Percentiles rank a stretch among this genome's conserved stretches.
Evolutionary conservation across 176 grass and related monocot genomes (phyloP).

Genomic region (Tuctoria greenei): DNA sequence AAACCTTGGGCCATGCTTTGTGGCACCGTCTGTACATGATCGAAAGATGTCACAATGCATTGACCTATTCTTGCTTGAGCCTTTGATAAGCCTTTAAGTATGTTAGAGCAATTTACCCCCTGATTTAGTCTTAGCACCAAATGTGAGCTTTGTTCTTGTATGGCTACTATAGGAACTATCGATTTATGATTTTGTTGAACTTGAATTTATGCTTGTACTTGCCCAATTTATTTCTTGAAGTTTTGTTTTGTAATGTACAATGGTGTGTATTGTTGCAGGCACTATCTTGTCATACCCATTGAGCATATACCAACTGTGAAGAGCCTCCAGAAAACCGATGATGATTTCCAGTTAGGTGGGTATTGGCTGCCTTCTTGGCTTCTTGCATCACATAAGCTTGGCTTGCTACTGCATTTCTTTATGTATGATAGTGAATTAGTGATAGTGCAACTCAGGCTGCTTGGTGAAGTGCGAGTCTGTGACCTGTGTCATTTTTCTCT

Average conservation of each 20-base stretch:
- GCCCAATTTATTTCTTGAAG: background rate
- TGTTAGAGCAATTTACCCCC: background rate
- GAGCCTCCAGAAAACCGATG: constrained; percentile 49
- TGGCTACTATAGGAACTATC: background rate
- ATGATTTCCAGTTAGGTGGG: constrained; percentile 76
- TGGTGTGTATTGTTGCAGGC: constrained; percentile 45
- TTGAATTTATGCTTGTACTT: background rate
- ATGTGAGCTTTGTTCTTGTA: background rate
- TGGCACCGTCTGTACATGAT: background rate
- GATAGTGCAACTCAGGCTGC: background rate
- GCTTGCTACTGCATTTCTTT: background rate
- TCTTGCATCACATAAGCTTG: constrained; percentile 12
- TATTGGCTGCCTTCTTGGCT: constrained; percentile 36
- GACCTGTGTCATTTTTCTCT: background rate
- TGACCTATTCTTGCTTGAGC: constrained; percentile 6
- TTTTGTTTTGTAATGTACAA: background rate
- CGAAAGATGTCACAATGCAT: background rate
- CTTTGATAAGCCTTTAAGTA: background rate
- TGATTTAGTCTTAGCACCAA: background rate
- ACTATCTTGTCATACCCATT: constrained; percentile 91
- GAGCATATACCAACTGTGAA: constrained; percentile 79
- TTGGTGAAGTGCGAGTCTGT: constrained; percentile 22
- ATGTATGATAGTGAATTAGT: background rate
- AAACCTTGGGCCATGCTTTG: background rate
- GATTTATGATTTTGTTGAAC: background rate